Conservation (phyloP, 1,284 basidiomycete genomes). For the Rhodotorula sp. region DNA sequence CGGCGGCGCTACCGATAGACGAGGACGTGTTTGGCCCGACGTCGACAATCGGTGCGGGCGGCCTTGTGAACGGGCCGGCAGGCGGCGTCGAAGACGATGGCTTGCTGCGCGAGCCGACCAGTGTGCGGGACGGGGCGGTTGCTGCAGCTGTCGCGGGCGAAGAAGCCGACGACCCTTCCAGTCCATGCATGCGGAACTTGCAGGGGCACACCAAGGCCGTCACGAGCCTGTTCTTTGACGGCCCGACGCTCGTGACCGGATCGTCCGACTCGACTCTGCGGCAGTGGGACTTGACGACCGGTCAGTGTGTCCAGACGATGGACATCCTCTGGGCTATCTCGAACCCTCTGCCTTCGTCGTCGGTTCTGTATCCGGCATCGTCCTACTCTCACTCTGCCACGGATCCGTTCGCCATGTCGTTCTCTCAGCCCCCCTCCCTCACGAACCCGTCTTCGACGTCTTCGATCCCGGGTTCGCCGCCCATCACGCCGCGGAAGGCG, state of each 20-base stretch:
- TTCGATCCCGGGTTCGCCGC: constrained; percentile 4
- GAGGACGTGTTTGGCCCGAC: constrained; percentile 33
- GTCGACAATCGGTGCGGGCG: not conserved
- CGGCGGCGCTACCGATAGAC: not conserved
- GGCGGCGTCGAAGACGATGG: constrained; percentile 21
- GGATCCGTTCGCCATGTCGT: constrained; percentile 28
- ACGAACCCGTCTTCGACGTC: not conserved
- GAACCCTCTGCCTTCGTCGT: constrained; percentile 64
- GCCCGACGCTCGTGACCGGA: constrained; percentile 85
- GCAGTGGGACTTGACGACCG: constrained; percentile 96
- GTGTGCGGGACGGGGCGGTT: constrained; percentile 43
- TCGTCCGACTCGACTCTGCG: constrained; percentile 97
- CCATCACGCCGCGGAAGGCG: constrained; percentile 40
- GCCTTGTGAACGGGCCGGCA: constrained; percentile 17
- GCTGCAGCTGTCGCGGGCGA: not conserved
- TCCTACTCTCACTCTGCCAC: constrained; percentile 21
- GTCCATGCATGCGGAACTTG: constrained; percentile 69
- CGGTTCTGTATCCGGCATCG: constrained; percentile 29
- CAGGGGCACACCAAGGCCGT: constrained; percentile 92
- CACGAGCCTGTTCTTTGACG: constrained; percentile 91
- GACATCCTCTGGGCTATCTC: constrained; percentile 99
- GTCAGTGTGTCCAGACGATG: constrained; percentile 98
- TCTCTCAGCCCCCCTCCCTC: constrained; percentile 6
- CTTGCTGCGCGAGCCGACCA: constrained; percentile 54
- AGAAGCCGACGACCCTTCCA: constrained; percentile 24